These are phyloP conservation scores for Entophlyctis luteolus DNA, from an alignment of 192 early-diverging fungal genomes.

Conservation along the genomic window DNA sequence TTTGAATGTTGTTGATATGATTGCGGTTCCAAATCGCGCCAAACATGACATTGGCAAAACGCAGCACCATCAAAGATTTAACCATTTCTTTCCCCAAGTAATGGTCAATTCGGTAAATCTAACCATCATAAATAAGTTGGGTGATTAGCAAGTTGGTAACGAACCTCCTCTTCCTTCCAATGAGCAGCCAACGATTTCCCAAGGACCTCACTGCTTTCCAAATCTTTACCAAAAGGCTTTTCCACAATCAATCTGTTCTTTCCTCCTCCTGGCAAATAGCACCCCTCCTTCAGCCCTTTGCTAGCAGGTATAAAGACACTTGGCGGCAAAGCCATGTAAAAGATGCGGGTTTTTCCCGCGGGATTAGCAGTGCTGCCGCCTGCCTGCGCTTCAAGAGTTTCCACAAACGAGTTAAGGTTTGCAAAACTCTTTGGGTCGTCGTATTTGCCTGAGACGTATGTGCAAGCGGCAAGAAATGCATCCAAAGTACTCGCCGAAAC, in stretches of 20 bases:
- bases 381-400: conserved; percentile 48
- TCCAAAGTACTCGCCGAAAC: conserved; percentile 44
- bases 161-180: conserved; percentile 83
- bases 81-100: conserved; percentile 99
- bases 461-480: conserved; percentile 66
- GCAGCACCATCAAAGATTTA: conserved; percentile 89
- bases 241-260: conserved; percentile 89
- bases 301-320: conserved; percentile 89
- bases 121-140: neutral
- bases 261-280: conserved; percentile 55
- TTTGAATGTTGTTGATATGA: conserved; percentile 89
- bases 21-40: conserved; percentile 86
- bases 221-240: conserved; percentile 96
- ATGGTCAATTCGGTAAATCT: conserved; percentile 98
- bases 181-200: conserved; percentile 65
- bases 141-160: neutral
- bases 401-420: conserved; percentile 59
- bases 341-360: conserved; percentile 68
- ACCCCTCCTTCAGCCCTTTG: conserved; percentile 63
- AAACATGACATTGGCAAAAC: conserved; percentile 91
- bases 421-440: conserved; percentile 71
- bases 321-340: conserved; percentile 95
- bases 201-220: conserved; percentile 74
- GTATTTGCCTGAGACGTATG: conserved; percentile 81
- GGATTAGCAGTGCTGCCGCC: neutral